A percentile compares a stretch with the other conserved stretches of the same genome.
phyloP scores from a whole-genome alignment of 306 rosid species.

The Clitoria ternatea region DNA sequence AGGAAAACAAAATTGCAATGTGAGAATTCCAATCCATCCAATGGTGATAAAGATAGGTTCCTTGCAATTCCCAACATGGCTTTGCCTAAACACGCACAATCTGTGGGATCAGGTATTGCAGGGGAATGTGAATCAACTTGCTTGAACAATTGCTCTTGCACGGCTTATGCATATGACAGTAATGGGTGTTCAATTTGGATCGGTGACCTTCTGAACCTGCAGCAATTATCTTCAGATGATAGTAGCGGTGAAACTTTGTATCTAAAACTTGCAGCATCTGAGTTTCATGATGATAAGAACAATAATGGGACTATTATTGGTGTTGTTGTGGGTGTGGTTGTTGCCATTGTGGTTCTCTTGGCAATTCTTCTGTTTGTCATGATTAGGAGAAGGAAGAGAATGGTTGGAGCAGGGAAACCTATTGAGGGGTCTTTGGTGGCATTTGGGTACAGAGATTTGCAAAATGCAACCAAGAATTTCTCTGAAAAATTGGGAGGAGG shows the following conservation, averaged over 20 bases:
- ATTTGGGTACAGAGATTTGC: slow-evolving; percentile 47
- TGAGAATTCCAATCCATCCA: not conserved
- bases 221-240: slow-evolving; percentile 37
- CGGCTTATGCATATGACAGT: slow-evolving; percentile 36
- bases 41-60: slow-evolving; percentile 25
- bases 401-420: slow-evolving; percentile 17
- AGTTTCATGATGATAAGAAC: slow-evolving; percentile 23
- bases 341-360: slow-evolving; percentile 22
- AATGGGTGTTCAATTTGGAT: slow-evolving; percentile 42
- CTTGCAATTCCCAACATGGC: not conserved
- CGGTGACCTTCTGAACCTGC: slow-evolving; percentile 31
- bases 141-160: slow-evolving; percentile 37
- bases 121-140: slow-evolving; percentile 42
- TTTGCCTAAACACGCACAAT: slow-evolving; percentile 10
- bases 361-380: slow-evolving; percentile 27
- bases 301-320: slow-evolving; percentile 26
- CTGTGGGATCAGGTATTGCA: not conserved
- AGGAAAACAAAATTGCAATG: slow-evolving; percentile 42
- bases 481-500: slow-evolving; percentile 85
- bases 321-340: slow-evolving; percentile 24
- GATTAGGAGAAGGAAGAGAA: slow-evolving; percentile 28
- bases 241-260: slow-evolving; percentile 33
- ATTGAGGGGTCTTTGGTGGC: slow-evolving; percentile 45
- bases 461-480: slow-evolving; percentile 57
- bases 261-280: slow-evolving; percentile 55